Conservation (phyloP, 2,329 filamentous ascomycete genomes). For the Curvularia sp. region DNA sequence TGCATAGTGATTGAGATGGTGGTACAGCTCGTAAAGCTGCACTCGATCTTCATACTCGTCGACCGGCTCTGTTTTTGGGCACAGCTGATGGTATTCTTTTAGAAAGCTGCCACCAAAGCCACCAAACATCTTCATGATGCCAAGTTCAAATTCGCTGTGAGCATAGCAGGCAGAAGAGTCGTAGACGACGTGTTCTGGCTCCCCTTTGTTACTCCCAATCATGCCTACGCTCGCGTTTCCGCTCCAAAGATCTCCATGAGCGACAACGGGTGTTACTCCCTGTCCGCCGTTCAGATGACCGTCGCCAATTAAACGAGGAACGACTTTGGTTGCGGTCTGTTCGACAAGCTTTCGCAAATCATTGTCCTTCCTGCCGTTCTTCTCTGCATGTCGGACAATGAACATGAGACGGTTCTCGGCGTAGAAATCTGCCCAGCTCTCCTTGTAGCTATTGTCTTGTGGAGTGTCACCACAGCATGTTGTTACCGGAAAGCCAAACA, state of each 20-base stretch:
- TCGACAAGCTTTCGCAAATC: slow-evolving; percentile 71
- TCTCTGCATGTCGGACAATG: slow-evolving; percentile 66
- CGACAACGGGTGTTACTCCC: slow-evolving; percentile 74
- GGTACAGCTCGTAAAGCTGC: slow-evolving; percentile 84
- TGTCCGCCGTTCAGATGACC: slow-evolving; percentile 66
- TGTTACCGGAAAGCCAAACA: slow-evolving; percentile 83
- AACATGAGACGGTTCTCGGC: slow-evolving; percentile 74
- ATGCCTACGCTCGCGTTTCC: slow-evolving; percentile 77
- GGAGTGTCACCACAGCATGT: slow-evolving; percentile 87
- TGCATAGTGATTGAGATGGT: slow-evolving; percentile 87
- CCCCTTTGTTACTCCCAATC: slow-evolving; percentile 61
- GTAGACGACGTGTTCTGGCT: slow-evolving; percentile 81
- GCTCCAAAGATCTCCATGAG: slow-evolving; percentile 94
- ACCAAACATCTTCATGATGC: slow-evolving; percentile 97
- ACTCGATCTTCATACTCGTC: slow-evolving; percentile 87
- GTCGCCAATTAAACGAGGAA: slow-evolving; percentile 77
- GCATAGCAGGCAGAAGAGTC: slow-evolving; percentile 84
- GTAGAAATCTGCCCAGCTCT: slow-evolving; percentile 86
- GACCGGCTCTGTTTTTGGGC: slow-evolving; percentile 79
- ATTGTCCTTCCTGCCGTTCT: slow-evolving; percentile 68
- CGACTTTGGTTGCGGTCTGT: slow-evolving; percentile 66
- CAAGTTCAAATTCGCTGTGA: slow-evolving; percentile 88
- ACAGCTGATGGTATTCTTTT: slow-evolving; percentile 75
- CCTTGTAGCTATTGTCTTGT: slow-evolving; percentile 77
- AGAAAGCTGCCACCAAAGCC: slow-evolving; percentile 78